These are phyloP conservation scores for Lathyrus aphaca DNA, from an alignment of 306 rosid genomes.

Conservation along the genomic window DNA sequence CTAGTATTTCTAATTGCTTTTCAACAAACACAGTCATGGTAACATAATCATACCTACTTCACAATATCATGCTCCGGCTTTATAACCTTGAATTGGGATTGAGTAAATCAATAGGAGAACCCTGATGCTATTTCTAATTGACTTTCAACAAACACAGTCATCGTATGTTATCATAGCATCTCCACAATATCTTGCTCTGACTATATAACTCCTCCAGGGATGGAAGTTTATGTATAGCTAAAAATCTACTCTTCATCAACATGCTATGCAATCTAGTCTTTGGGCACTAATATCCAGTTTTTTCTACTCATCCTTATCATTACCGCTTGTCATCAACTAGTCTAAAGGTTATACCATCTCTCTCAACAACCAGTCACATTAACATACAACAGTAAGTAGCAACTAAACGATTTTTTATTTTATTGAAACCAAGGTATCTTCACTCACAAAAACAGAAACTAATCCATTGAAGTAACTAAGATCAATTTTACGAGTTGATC, in stretches of 20 bases:
- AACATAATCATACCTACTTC: too few relatives aligned
- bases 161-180: not conserved
- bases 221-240: not conserved
- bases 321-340: not conserved
- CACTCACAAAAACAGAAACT: too few relatives aligned
- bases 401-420: not conserved
- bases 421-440: too few relatives aligned
- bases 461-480: too few relatives aligned
- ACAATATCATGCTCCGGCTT: too few relatives aligned
- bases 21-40: too few relatives aligned
- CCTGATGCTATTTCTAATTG: not conserved
- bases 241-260: constrained; percentile 2
- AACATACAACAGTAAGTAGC: not conserved
- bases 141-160: constrained; percentile 1
- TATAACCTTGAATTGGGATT: constrained; percentile 2
- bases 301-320: constrained; percentile 1
- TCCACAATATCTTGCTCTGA: constrained; percentile 25
- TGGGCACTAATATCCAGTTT: constrained; percentile 1
- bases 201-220: constrained; percentile 4
- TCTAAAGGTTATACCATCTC: not conserved
- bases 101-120: not conserved
- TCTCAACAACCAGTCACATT: not conserved
- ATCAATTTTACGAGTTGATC: too few relatives aligned
- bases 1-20: too few relatives aligned
- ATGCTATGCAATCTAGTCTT: not conserved